Conservation (phyloP, 2,329 filamentous ascomycete genomes). For the Fusarium armeniacum region DNA sequence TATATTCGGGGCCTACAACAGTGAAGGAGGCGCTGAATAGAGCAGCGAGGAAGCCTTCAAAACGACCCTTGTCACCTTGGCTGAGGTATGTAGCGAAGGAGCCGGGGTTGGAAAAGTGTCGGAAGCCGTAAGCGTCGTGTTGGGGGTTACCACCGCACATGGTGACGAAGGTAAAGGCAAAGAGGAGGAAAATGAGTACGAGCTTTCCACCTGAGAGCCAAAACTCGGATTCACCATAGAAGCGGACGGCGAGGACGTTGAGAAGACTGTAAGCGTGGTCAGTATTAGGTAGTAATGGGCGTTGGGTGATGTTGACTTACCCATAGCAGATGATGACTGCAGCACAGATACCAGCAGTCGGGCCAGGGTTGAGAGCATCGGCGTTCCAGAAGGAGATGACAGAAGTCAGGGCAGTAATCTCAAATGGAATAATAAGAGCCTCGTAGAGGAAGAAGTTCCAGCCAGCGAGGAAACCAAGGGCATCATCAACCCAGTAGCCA, state of each 20-base stretch:
- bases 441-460: slow-evolving; percentile 55
- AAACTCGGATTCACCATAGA: slow-evolving; percentile 62
- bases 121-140: slow-evolving; percentile 71
- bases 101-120: slow-evolving; percentile 75
- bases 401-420: slow-evolving; percentile 64
- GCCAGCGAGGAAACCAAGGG: slow-evolving; percentile 37
- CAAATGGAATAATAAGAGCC: slow-evolving; percentile 65
- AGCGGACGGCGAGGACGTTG: slow-evolving; percentile 59
- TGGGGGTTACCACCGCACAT: slow-evolving; percentile 72
- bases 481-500: slow-evolving; percentile 40
- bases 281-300: neutral
- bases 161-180: slow-evolving; percentile 71
- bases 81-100: slow-evolving; percentile 66
- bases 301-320: slow-evolving; percentile 21
- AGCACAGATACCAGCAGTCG: slow-evolving; percentile 61
- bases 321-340: slow-evolving; percentile 60
- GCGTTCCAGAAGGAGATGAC: slow-evolving; percentile 65
- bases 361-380: slow-evolving; percentile 51
- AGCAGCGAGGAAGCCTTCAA: slow-evolving; percentile 75
- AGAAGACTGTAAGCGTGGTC: slow-evolving; percentile 45
- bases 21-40: slow-evolving; percentile 72
- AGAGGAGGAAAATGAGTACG: slow-evolving; percentile 58
- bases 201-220: slow-evolving; percentile 63
- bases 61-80: slow-evolving; percentile 71
- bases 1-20: slow-evolving; percentile 73